Evolutionary conservation across 495 filamentous ascomycete genomes (phyloP), one percentile per base, ranked within the genome.

Genomic region (Aspergillus asperescens): DNA sequence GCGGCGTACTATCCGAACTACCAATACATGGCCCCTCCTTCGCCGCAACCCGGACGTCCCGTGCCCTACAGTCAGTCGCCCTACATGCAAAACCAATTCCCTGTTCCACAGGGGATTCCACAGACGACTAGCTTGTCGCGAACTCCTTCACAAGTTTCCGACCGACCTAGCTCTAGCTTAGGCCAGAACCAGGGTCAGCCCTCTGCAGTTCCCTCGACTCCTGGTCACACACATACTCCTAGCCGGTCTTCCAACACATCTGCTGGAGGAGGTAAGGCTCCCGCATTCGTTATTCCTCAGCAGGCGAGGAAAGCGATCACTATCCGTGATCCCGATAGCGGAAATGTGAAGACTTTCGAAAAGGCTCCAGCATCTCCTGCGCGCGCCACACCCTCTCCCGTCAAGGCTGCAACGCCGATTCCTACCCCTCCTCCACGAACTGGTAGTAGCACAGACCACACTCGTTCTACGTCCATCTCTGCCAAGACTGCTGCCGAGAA

Each of bases 141-240:
- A 60, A 86, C 82, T 42, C 81, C 88, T 3, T 95, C 90, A 6
- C 86, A 93, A 63, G 73, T 91, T 31, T 91, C 85, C 50, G 85
- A 93, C 57, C 82, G 89, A 48, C 89, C 90, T 8, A 74, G 79
- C 13, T 92, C 90, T 19, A 91, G 87, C 68, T 78, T 90, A 40
- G 81, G 86, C 32, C 88, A 87, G 58, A 77, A 77, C 16, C 80
- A 87, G 58, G 76, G 76, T 15, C 80, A 75, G 58, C 83, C 76
- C 28, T 80, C 73, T 37, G 75, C 68, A 38, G 74, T 79, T 29
- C 77, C 86, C 16, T 76, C 85, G 13, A 77, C 78, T 37, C 63
- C 82, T 28, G 77, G 71, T 25, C 82, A 85, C 32, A 77, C 82
- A 31, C 76, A 83, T 31, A 78, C 76, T 40, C 82, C 79, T 43